These are phyloP conservation scores for Cerrena zonata DNA, from an alignment of 1,284 basidiomycete species.

Conservation along the genomic window DNA sequence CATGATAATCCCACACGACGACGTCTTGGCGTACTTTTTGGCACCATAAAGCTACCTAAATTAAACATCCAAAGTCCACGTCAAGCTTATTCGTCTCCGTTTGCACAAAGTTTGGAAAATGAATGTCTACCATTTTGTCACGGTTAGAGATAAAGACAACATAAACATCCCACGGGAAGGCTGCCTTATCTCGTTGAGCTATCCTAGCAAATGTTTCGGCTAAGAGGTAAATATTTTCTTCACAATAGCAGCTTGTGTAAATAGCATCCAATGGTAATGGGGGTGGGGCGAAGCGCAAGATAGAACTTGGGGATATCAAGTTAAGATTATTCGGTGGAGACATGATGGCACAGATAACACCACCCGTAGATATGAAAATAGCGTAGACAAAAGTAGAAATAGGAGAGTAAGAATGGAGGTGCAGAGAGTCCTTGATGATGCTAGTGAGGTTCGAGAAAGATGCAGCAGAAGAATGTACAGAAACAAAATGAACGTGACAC, in stretches of 20 bases:
- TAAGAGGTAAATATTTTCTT: slow-evolving; percentile 69
- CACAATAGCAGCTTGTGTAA: slow-evolving; percentile 50
- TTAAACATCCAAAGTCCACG: background rate
- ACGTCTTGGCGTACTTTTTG: slow-evolving; percentile 40
- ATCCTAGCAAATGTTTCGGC: slow-evolving; percentile 37
- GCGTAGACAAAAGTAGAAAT: background rate
- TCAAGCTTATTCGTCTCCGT: slow-evolving; percentile 2
- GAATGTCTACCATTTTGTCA: slow-evolving; percentile 40
- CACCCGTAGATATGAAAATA: background rate
- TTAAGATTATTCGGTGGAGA: slow-evolving; percentile 2
- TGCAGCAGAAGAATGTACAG: background rate
- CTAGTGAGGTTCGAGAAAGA: background rate
- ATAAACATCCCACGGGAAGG: slow-evolving; percentile 42
- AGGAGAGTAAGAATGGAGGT: background rate
- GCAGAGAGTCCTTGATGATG: background rate
- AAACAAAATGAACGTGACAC: background rate
- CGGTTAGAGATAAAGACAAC: slow-evolving; percentile 65
- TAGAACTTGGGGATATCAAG: background rate
- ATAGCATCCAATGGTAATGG: slow-evolving; percentile 23
- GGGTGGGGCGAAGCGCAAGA: slow-evolving; percentile 22
- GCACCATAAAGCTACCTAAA: slow-evolving; percentile 59
- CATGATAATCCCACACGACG: slow-evolving; percentile 77
- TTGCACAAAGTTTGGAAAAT: slow-evolving; percentile 1
- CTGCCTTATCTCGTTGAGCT: slow-evolving; percentile 7
- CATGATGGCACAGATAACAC: background rate